Evolutionary conservation across 352 stramenopile genomes (phyloP), one percentile per base, ranked within the genome.

Genomic region (Phytophthora foliorum): DNA sequence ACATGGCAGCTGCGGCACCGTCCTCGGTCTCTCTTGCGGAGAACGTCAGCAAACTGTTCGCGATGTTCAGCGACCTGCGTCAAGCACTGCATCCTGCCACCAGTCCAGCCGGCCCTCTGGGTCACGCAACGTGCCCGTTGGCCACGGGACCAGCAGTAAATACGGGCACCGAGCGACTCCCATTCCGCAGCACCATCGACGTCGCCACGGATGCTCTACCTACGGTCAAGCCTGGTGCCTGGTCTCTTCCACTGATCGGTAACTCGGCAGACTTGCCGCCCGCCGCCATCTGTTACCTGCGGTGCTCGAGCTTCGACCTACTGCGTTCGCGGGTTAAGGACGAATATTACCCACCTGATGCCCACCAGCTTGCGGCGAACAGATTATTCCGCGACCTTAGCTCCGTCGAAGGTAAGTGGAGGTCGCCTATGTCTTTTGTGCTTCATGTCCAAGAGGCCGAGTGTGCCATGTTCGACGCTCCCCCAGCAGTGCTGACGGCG

Each of bases 371-470:
- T 9, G 46, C 48, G 2, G 58, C 57, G 22, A 34, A 65, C n/a
- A 17, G 42, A 8, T 2, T 48, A 7, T 63, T 44, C 44, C 14
- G 38, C 14, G 29, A 38, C n/a, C 46, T 54, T 17, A 44, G 54
- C 54, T 34, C 31, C 9, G 19, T 22, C 17, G 7, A 14, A 66
- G 58, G 58, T 66, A 50, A n/a, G 58, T 59, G 19, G 22, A 38
- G 9, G 17, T 48, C 58, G 2, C 24, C 57, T 4, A 59, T 66
- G 58, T 66, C 36, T n/a, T 57, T 65, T 44, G 46, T 64, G 2
- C 34, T 50, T 2, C 21, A 19, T n/a, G 1, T 63, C 8, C 41
- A 42, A 14, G 41, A 55, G 14, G 38, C 50, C 10, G 42, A 54
- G 0, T 63, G 57, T 36, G 25, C 51, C 16, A 21, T 22, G 16